These are phyloP conservation scores for Lophium mytilinum DNA, from an alignment of 495 filamentous ascomycete genomes.

Conservation along the genomic window DNA sequence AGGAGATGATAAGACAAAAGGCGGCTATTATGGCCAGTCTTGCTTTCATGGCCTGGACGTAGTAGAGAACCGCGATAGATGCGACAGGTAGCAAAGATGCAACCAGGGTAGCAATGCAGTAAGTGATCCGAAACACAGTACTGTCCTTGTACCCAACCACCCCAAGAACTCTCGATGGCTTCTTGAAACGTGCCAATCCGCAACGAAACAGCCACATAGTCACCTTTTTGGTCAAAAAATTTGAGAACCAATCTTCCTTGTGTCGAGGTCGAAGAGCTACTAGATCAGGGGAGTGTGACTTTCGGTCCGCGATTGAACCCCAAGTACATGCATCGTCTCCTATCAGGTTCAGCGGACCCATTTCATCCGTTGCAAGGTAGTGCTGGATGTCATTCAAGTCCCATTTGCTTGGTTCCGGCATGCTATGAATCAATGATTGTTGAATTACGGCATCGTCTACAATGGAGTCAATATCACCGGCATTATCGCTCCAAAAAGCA, in stretches of 20 bases:
- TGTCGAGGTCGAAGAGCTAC: background rate
- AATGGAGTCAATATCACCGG: no score
- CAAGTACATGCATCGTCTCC: background rate
- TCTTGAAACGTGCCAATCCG: slow-evolving; percentile 1
- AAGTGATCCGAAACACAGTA: slow-evolving; percentile 5
- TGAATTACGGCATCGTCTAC: slow-evolving; percentile 16
- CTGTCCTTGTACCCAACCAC: background rate
- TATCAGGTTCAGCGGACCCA: background rate
- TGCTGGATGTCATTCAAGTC: slow-evolving; percentile 5
- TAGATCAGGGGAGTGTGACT: background rate
- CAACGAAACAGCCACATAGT: background rate
- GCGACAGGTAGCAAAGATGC: slow-evolving; percentile 13
- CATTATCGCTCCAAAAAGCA: no score
- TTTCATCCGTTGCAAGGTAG: slow-evolving; percentile 2
- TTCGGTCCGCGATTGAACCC: background rate
- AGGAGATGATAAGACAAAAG: slow-evolving; percentile 24
- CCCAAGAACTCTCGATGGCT: background rate
- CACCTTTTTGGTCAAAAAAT: slow-evolving; percentile 2
- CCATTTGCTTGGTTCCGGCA: background rate
- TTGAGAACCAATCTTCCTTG: slow-evolving; percentile 3
- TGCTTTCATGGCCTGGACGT: slow-evolving; percentile 12
- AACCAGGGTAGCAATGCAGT: slow-evolving; percentile 18
- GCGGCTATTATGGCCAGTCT: slow-evolving; percentile 12
- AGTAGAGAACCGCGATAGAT: slow-evolving; percentile 8
- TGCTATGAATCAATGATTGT: background rate